Conservation (phyloP, 2,329 filamentous ascomycete genomes). For the Talaromyces sp. region DNA sequence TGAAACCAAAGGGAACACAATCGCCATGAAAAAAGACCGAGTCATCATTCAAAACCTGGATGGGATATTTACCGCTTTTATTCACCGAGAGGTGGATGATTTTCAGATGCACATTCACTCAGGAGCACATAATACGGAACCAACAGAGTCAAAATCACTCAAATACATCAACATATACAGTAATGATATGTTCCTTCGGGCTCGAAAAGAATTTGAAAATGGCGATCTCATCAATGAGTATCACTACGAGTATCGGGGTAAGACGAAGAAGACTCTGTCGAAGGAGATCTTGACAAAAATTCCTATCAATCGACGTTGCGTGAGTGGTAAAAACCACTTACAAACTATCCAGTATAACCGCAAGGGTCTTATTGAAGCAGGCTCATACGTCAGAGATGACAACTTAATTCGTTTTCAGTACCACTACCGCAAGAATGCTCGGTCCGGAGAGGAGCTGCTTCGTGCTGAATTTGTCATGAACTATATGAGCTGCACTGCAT, state of each 20-base stretch:
- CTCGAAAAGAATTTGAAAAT: conserved; percentile 43
- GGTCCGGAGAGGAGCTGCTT: conserved; percentile 52
- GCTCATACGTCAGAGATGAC: conserved; percentile 49
- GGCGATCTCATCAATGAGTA: conserved; percentile 42
- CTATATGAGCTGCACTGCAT: conserved; percentile 51
- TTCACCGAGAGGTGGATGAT: conserved; percentile 33
- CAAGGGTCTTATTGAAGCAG: conserved; percentile 49
- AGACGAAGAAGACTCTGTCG: conserved; percentile 22
- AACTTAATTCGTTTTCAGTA: conserved; percentile 52
- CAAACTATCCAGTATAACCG: conserved; percentile 49
- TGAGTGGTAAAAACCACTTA: conserved; percentile 40
- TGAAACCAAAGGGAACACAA: conserved; percentile 46
- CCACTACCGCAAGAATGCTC: conserved; percentile 50
- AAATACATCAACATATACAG: conserved; percentile 46
- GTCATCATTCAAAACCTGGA: conserved; percentile 45
- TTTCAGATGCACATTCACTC: conserved; percentile 38
- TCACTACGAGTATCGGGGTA: conserved; percentile 42
- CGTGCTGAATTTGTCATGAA: conserved; percentile 51
- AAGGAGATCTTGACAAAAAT: conserved; percentile 29
- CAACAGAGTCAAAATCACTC: conserved; percentile 36
- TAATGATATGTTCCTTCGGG: conserved; percentile 40
- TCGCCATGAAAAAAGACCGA: conserved; percentile 43
- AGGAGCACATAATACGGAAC: conserved; percentile 42
- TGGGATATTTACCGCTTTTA: conserved; percentile 47
- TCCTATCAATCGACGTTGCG: conserved; percentile 43